A percentile compares a stretch with the other conserved stretches of the same genome.
Evolutionary conservation across 257 asterid species (phyloP).

Genomic region (Solanum stenotomum): DNA sequence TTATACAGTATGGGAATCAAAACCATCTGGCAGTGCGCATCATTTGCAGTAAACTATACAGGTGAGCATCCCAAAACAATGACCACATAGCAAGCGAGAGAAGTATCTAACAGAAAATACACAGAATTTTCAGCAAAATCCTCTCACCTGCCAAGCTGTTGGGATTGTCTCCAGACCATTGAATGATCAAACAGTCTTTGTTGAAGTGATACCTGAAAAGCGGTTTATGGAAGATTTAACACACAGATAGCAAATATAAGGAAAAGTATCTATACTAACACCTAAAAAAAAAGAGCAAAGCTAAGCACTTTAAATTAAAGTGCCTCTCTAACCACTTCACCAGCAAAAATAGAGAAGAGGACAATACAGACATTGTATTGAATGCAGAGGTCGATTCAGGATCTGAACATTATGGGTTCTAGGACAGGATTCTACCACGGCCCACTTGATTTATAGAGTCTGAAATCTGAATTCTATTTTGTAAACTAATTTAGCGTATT

Average conservation of each 20-base stretch:
- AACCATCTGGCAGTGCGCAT: not conserved
- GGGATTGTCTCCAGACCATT: constrained; percentile 99
- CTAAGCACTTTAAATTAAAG: too few relatives aligned
- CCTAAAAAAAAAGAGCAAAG: not conserved
- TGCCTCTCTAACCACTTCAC: too few relatives aligned
- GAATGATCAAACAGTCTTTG: constrained; percentile 65
- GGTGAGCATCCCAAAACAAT: not conserved
- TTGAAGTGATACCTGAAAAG: constrained; percentile 65
- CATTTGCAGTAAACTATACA: not conserved
- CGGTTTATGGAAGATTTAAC: constrained; percentile 4
- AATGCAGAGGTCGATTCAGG: not conserved
- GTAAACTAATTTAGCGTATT: not conserved
- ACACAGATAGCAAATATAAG: not conserved
- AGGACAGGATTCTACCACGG: not conserved
- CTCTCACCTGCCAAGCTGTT: constrained; percentile 89
- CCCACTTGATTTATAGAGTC: not conserved
- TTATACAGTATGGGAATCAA: not conserved
- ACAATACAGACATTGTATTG: not conserved
- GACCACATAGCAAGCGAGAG: not conserved
- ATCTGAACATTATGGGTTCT: not conserved
- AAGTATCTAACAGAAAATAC: not conserved
- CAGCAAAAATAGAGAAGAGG: not conserved
- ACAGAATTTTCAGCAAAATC: not conserved
- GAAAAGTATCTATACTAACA: not conserved
- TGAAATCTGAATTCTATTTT: not conserved